A percentile compares a stretch with the other conserved stretches of the same genome.
phyloP scores from a whole-genome alignment of 805 yeast genomes.

The Limtongia smithiae region DNA sequence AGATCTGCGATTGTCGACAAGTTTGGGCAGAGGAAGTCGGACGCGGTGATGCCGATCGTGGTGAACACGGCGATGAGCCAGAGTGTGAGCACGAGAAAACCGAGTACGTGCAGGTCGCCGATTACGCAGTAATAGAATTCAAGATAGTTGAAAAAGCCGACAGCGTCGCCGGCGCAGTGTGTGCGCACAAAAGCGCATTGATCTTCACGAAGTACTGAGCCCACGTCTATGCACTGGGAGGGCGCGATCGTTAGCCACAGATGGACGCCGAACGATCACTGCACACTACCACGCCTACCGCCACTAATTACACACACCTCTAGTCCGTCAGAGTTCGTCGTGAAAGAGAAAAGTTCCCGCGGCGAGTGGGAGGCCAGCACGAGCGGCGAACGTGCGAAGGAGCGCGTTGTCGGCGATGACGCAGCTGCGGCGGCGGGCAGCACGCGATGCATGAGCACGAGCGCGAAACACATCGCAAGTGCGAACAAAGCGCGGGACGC shows the following conservation, averaged over 20 bases:
- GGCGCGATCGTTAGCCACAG: not conserved
- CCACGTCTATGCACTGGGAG: constrained; percentile 19
- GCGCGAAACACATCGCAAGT: not conserved
- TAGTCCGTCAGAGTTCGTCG: constrained; percentile 6
- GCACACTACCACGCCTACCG: too few relatives aligned
- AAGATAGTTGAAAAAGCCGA: constrained; percentile 27
- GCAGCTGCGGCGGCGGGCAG: too few relatives aligned
- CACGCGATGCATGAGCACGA: not conserved
- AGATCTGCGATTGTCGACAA: constrained; percentile 59
- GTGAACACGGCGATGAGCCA: constrained; percentile 49
- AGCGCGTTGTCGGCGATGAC: too few relatives aligned
- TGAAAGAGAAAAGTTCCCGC: constrained; percentile 4
- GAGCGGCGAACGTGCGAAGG: not conserved
- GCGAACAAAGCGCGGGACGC: not conserved
- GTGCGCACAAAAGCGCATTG: constrained; percentile 29
- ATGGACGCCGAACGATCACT: too few relatives aligned
- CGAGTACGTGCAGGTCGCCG: constrained; percentile 7
- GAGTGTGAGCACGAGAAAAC: constrained; percentile 25
- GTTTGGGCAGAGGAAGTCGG: constrained; percentile 79
- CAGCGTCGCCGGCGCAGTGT: constrained; percentile 20
- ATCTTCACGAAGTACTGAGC: constrained; percentile 11
- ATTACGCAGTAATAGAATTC: constrained; percentile 30
- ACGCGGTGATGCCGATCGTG: constrained; percentile 72
- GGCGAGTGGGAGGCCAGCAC: not conserved
- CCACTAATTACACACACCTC: constrained; percentile 6